Percentiles rank a stretch among this genome's conserved stretches.
phyloP scores from a whole-genome alignment of 352 stramenopile genomes.

The Peronospora destructor region DNA sequence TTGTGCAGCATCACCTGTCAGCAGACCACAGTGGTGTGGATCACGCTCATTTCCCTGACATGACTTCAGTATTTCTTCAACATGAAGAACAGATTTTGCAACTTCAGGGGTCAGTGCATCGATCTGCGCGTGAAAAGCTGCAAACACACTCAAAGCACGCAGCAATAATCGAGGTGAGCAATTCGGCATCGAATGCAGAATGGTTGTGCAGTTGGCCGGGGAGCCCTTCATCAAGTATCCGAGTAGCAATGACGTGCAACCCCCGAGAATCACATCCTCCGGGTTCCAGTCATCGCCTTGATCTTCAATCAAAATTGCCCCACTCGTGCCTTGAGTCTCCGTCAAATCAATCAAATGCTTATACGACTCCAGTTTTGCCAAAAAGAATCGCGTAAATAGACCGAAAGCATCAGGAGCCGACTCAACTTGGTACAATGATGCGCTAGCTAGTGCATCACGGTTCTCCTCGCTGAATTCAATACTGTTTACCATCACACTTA shows the following conservation, averaged over 20 bases:
- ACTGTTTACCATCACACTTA: constrained; percentile 70
- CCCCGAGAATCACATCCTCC: constrained; percentile 70
- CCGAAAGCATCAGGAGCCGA: constrained; percentile 19
- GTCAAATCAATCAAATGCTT: constrained; percentile 44
- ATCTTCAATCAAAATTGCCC: constrained; percentile 13
- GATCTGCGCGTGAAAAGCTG: constrained; percentile 70
- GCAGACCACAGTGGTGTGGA: not conserved
- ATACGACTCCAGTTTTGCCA: constrained; percentile 48
- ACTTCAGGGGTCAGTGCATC: constrained; percentile 62
- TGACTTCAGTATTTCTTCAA: constrained; percentile 62
- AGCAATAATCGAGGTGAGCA: constrained; percentile 43
- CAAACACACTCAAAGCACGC: constrained; percentile 53
- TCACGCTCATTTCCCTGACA: not conserved
- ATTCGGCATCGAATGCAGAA: constrained; percentile 42
- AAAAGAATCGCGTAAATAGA: constrained; percentile 48
- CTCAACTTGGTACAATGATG: not conserved
- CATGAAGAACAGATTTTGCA: constrained; percentile 50
- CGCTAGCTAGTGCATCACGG: constrained; percentile 28
- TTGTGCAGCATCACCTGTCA: not conserved
- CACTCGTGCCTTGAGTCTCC: constrained; percentile 7
- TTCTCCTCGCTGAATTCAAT: constrained; percentile 58
- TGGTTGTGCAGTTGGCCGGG: constrained; percentile 21
- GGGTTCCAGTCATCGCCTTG: constrained; percentile 41
- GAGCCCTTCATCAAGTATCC: constrained; percentile 67
- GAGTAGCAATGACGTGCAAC: constrained; percentile 56